Conservation (phyloP, 257 asterid species). For the Linderniella brevidens region DNA sequence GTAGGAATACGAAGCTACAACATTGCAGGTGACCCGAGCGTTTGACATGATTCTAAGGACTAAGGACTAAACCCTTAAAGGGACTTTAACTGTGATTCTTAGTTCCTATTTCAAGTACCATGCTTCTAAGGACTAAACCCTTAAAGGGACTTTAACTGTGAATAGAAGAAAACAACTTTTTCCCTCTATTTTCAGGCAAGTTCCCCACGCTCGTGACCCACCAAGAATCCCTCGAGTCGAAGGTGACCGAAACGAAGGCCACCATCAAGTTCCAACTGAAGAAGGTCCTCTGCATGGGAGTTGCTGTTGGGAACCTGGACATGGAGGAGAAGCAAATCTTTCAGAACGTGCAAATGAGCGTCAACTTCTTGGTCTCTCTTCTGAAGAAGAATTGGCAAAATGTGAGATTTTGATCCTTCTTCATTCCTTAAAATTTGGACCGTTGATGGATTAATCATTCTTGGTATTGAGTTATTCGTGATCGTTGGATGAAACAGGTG, state of each 20-base stretch:
- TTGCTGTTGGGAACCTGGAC: constrained; percentile 2
- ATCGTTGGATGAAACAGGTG: constrained; percentile 1
- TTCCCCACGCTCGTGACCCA: constrained; percentile 5
- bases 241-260: constrained; percentile 4
- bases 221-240: constrained; percentile 6
- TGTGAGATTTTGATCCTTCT: background rate
- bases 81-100: too few relatives aligned
- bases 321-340: constrained; percentile 7
- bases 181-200: background rate
- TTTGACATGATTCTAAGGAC: too few relatives aligned
- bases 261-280: constrained; percentile 5
- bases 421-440: background rate
- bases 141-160: too few relatives aligned
- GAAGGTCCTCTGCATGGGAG: constrained; percentile 7
- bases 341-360: constrained; percentile 6
- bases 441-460: background rate
- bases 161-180: background rate
- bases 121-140: background rate
- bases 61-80: too few relatives aligned
- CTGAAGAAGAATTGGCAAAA: constrained; percentile 7
- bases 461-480: background rate
- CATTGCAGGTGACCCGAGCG: too few relatives aligned
- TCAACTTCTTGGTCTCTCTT: constrained; percentile 3
- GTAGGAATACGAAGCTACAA: too few relatives aligned
- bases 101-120: too few relatives aligned